Evolutionary conservation across 352 stramenopile genomes (phyloP).

Genomic region (Pythium insidiosum): DNA sequence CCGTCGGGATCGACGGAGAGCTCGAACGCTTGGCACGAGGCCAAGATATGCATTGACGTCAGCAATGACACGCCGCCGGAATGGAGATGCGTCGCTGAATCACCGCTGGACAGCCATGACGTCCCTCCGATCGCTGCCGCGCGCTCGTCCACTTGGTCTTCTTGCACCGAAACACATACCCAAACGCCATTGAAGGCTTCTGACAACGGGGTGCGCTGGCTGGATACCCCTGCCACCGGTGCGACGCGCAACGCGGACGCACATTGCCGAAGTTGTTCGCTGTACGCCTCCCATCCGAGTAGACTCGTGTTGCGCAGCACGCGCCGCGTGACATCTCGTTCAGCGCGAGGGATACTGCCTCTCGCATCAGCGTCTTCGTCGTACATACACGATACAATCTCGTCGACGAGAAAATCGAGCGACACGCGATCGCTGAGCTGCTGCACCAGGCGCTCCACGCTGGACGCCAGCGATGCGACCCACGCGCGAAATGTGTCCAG

Average conservation of each 20-base stretch:
- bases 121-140: no score
- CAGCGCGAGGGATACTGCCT: conserved; percentile 5
- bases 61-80: conserved; percentile 15
- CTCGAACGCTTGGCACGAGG: conserved; percentile 6
- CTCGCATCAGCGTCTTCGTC: conserved; percentile 16
- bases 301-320: conserved; percentile 19
- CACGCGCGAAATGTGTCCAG: conserved; percentile 8
- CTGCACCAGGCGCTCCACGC: conserved; percentile 5
- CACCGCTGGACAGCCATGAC: no score
- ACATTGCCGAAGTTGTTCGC: conserved; percentile 13
- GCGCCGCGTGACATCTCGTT: background rate
- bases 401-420: conserved; percentile 16
- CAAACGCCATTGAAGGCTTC: conserved; percentile 15
- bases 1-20: conserved; percentile 9
- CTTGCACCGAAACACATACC: conserved; percentile 10
- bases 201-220: no score
- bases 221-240: no score
- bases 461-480: background rate
- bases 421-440: conserved; percentile 10
- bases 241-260: background rate
- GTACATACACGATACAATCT: conserved; percentile 16
- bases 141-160: no score
- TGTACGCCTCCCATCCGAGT: conserved; percentile 9
- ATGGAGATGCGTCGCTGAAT: no score
- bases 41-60: conserved; percentile 8